Percentiles rank a stretch among this genome's conserved stretches.
These are phyloP conservation scores for Chytriomyces hyalinus DNA, from an alignment of 192 early-diverging fungal genomes.

Conservation along the genomic window DNA sequence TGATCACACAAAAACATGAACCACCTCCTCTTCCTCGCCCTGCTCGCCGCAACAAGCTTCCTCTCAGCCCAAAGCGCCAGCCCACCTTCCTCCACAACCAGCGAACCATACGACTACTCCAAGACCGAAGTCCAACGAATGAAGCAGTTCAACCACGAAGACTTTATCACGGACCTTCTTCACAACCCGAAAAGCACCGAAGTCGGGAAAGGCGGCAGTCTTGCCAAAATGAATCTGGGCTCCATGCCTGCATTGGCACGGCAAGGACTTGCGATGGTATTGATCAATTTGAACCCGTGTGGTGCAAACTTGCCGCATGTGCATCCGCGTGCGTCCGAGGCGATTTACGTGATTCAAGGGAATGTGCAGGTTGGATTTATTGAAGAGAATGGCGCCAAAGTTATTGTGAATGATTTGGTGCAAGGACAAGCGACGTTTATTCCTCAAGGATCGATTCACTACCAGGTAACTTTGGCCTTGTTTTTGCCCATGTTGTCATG, in stretches of 20 bases:
- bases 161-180: constrained; percentile 3
- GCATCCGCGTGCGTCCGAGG: not conserved
- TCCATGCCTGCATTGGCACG: not conserved
- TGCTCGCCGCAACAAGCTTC: not conserved
- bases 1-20: too few relatives aligned
- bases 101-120: not conserved
- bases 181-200: not conserved
- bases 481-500: too few relatives aligned
- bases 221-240: not conserved
- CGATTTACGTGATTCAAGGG: not conserved
- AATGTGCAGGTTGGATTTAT: not conserved
- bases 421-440: not conserved
- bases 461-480: too few relatives aligned
- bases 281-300: not conserved
- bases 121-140: not conserved
- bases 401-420: not conserved
- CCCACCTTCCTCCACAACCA: not conserved
- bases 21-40: too few relatives aligned
- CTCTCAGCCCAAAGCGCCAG: not conserved
- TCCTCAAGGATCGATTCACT: not conserved
- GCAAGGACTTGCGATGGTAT: not conserved
- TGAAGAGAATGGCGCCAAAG: not conserved
- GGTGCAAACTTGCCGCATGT: not conserved
- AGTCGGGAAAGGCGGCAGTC: not conserved
- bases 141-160: not conserved